phyloP scores from a whole-genome alignment of 2,329 filamentous ascomycete genomes.

The Neospermospora avenae region DNA sequence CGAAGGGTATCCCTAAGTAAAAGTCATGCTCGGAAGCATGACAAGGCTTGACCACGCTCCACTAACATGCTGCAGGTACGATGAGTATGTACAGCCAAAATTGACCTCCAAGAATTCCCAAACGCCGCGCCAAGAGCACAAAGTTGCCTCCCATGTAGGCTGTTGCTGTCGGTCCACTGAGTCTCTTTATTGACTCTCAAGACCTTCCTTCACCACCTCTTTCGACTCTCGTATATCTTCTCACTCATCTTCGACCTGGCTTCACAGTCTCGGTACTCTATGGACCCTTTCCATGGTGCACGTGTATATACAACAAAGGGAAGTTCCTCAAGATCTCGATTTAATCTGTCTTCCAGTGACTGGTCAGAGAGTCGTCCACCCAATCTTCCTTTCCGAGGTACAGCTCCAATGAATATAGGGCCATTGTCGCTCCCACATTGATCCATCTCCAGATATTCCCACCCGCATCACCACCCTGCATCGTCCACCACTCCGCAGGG shows the following conservation, averaged over 20 bases:
- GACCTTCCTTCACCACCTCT: constrained; percentile 5
- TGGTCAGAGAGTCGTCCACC: constrained; percentile 65
- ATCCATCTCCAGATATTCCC: constrained; percentile 92
- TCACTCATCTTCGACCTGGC: not conserved
- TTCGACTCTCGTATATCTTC: not conserved
- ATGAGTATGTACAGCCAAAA: constrained; percentile 19
- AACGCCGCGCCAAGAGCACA: constrained; percentile 22
- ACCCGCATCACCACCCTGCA: constrained; percentile 75
- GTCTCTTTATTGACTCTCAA: not conserved
- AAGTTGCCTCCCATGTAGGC: constrained; percentile 8
- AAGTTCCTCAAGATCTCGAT: not conserved
- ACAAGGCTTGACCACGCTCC: constrained; percentile 8
- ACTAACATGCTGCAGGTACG: constrained; percentile 16
- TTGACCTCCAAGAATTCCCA: constrained; percentile 9
- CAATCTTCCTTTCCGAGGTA: constrained; percentile 77
- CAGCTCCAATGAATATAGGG: constrained; percentile 83
- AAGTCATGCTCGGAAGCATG: constrained; percentile 9
- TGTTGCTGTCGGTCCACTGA: not conserved
- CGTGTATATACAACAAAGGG: constrained; percentile 11
- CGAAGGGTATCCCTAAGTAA: constrained; percentile 15
- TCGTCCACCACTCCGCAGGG: constrained; percentile 75
- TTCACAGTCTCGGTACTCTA: not conserved
- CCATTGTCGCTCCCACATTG: constrained; percentile 86
- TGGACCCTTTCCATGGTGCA: not conserved
- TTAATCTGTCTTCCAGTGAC: constrained; percentile 94